These are phyloP conservation scores for Medicago arabica DNA, from an alignment of 306 rosid species.

Conservation along the genomic window DNA sequence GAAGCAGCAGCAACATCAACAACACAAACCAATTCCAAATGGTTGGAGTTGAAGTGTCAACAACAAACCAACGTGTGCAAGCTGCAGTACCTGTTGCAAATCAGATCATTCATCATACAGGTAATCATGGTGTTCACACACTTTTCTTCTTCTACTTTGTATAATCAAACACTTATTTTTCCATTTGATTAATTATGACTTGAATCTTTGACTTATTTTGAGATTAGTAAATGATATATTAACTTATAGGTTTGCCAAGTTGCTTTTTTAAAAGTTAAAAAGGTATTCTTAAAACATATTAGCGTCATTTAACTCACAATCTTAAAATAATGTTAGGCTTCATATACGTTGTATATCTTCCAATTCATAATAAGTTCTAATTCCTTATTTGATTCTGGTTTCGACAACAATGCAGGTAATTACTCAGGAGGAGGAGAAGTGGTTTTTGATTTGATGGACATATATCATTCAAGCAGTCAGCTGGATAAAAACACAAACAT, in stretches of 20 bases:
- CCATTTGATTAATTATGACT: too few relatives aligned
- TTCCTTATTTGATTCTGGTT: too few relatives aligned
- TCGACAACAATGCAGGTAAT: not conserved
- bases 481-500: not conserved
- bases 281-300: too few relatives aligned
- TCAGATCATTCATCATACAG: not conserved
- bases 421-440: not conserved
- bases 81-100: not conserved
- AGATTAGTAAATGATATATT: not conserved
- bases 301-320: too few relatives aligned
- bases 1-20: not conserved
- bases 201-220: not conserved
- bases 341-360: too few relatives aligned
- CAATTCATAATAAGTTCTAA: too few relatives aligned
- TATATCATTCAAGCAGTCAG: too few relatives aligned
- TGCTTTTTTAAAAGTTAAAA: too few relatives aligned
- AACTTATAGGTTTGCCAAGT: too few relatives aligned
- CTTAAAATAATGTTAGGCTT: too few relatives aligned
- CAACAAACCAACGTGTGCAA: not conserved
- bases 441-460: not conserved
- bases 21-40: not conserved
- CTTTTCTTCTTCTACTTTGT: not conserved
- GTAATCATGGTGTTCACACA: not conserved
- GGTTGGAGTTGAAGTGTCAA: constrained; percentile 18
- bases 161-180: too few relatives aligned